Evolutionary conservation across 805 yeast genomes (phyloP).

Genomic region (Cyberlindnera saturnus): DNA sequence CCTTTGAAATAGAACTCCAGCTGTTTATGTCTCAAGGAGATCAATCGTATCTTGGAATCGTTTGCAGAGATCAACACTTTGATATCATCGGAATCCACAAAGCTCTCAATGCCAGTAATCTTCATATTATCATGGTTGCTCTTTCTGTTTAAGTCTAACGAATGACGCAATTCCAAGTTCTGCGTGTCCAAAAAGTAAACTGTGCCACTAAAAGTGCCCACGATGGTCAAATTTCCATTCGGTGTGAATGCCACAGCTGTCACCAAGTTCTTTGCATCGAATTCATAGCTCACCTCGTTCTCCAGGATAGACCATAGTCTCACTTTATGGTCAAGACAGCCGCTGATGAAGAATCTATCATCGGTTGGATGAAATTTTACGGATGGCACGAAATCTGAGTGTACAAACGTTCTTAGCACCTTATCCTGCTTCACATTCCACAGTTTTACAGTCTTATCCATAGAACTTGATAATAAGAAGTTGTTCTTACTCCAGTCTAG

Average conservation of each 20-base stretch:
- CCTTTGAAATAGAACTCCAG: constrained; percentile 72
- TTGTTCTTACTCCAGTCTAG: constrained; percentile 86
- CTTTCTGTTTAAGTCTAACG: constrained; percentile 42
- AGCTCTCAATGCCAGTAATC: constrained; percentile 69
- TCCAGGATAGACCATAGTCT: constrained; percentile 87
- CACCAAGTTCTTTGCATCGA: constrained; percentile 57
- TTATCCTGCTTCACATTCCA: constrained; percentile 76
- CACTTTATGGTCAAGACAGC: constrained; percentile 69
- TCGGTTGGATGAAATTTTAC: constrained; percentile 79
- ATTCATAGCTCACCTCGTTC: constrained; percentile 50
- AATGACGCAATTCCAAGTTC: constrained; percentile 44
- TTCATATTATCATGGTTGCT: constrained; percentile 28
- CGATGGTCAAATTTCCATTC: constrained; percentile 48
- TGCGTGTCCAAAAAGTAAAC: constrained; percentile 55
- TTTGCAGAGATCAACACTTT: constrained; percentile 65
- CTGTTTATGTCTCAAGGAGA: constrained; percentile 46
- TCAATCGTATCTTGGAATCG: constrained; percentile 71
- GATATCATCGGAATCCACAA: constrained; percentile 29
- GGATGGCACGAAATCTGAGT: constrained; percentile 78
- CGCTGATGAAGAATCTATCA: constrained; percentile 80
- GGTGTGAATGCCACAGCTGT: constrained; percentile 76
- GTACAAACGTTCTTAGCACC: constrained; percentile 59
- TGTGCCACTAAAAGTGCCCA: constrained; percentile 78
- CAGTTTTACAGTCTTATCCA: constrained; percentile 75
- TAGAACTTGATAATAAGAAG: constrained; percentile 72